Conservation (phyloP, 2,329 filamentous ascomycete species). For the Ascochyta clinopodiicola region DNA sequence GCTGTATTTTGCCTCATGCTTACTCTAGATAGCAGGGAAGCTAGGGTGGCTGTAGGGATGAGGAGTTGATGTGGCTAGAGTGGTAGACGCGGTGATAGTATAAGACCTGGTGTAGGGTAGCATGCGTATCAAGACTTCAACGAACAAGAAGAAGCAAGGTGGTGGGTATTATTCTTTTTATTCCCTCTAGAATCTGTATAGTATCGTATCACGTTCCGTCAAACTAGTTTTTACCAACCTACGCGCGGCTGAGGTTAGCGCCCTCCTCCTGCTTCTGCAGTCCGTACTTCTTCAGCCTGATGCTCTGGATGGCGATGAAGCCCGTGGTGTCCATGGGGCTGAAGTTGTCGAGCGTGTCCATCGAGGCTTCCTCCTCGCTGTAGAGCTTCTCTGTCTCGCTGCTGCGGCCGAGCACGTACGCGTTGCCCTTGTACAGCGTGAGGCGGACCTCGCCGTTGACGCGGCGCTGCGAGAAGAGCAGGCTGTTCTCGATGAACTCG, state of each 20-base stretch:
- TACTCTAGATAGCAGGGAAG: no score
- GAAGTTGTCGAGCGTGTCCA: slow-evolving; percentile 76
- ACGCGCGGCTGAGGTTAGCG: slow-evolving; percentile 35
- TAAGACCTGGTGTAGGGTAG: no score
- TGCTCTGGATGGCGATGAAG: slow-evolving; percentile 74
- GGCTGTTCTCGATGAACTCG: slow-evolving; percentile 71
- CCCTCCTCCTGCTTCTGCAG: slow-evolving; percentile 48
- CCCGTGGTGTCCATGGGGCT: slow-evolving; percentile 70
- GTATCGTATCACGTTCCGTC: slow-evolving; percentile 3
- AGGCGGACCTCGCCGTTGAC: slow-evolving; percentile 62
- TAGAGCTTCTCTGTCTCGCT: slow-evolving; percentile 74
- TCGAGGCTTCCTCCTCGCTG: slow-evolving; percentile 68
- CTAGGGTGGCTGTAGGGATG: no score
- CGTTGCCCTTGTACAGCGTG: slow-evolving; percentile 71
- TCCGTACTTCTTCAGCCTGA: slow-evolving; percentile 57
- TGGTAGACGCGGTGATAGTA: no score
- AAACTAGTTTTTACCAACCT: not conserved
- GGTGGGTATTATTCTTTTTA: slow-evolving; percentile 11
- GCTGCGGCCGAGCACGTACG: slow-evolving; percentile 65
- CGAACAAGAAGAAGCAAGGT: not conserved
- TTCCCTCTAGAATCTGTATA: slow-evolving; percentile 1
- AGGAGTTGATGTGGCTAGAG: no score
- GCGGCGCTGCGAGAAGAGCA: slow-evolving; percentile 48
- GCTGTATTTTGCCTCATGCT: no score
- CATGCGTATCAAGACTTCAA: no score